A percentile compares a stretch with the other conserved stretches of the same genome.
Conservation (phyloP, 139 green algal genomes). For the Micractinium sp. region DNA sequence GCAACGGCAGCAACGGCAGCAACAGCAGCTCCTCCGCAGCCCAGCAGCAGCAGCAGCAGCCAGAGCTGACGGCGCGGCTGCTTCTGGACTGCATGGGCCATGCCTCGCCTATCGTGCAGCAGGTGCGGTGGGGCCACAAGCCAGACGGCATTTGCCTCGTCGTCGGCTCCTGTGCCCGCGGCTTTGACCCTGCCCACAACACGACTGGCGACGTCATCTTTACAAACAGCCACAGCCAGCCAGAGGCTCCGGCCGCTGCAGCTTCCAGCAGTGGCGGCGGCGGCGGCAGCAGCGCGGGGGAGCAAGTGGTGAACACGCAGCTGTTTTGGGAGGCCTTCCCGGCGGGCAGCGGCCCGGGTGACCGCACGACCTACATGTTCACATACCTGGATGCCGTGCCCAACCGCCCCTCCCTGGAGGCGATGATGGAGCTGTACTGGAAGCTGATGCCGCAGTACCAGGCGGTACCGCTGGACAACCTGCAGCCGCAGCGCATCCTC, state of each 20-base stretch:
- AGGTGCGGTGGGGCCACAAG: conserved; percentile 83
- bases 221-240: conserved; percentile 53
- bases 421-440: conserved; percentile 96
- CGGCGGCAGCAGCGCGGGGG: conserved; percentile 10
- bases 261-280: conserved; percentile 35
- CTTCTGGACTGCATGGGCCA: conserved; percentile 97
- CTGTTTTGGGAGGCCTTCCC: conserved; percentile 95
- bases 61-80: conserved; percentile 59
- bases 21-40: background rate
- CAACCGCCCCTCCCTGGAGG: conserved; percentile 70
- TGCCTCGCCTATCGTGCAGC: conserved; percentile 86
- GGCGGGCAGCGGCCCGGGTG: conserved; percentile 67
- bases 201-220: conserved; percentile 88
- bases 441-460: conserved; percentile 90
- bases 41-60: background rate
- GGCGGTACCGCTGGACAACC: conserved; percentile 67
- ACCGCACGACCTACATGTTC: conserved; percentile 99
- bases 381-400: conserved; percentile 87
- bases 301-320: conserved; percentile 7
- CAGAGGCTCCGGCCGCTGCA: background rate
- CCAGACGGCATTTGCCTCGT: conserved; percentile 97
- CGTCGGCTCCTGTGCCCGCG: conserved; percentile 84
- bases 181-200: conserved; percentile 80
- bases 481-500: conserved; percentile 85
- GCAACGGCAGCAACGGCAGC: conserved; percentile 5